Evolutionary conservation across 2,329 filamentous ascomycete genomes (phyloP), one percentile per base, ranked within the genome.

Genomic region (Ilyonectria mors-panacis): DNA sequence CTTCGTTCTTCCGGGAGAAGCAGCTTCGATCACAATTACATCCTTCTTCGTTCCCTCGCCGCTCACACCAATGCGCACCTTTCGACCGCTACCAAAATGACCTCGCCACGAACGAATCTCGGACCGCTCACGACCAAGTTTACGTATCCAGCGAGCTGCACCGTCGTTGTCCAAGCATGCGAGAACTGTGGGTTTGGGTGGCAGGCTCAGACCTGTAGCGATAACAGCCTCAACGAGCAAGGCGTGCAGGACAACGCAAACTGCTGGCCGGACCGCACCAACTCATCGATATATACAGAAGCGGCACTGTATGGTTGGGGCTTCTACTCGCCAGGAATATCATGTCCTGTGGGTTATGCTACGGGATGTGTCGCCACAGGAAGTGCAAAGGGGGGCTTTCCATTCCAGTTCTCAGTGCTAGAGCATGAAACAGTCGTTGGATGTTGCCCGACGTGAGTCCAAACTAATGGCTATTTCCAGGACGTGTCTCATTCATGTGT

Each of bases 261-360:
- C 5, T 81, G 78, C 67, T 79, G 78, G 78, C 78, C 78, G 4
- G 33, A 73, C 17, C 73, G 63, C 2, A 63, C 63, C 0, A 45
- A 63, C 10, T 65, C 65, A 4, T 65, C 67, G 3, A 50, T 58
- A 2, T 56, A 65, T 1, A 72, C 75, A 1, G 35, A 39, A 0
- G 63, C 61, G 3, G 68, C 76, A 4, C 59, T 81, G 15, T 54
- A 63, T 8, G 79, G 78, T 21, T 77, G 79, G 77, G 79, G 80
- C 7, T 80, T 79, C 61, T 81, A 81, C 62, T 81, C 78, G 6
- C 80, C 80, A 0, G 80, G 79, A 0, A 37, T 79, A 7, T 61
- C 67, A 1, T 81, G 79, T 59, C 80, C 80, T 1, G 58, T 58
- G 4, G 79, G 79, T 9, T 78, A 80, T 66, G 70, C 63, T 10